Evolutionary conservation across 169 alveolate species (phyloP), one percentile per base, ranked within the genome.

Genomic region (Plasmodium blacklocki): DNA sequence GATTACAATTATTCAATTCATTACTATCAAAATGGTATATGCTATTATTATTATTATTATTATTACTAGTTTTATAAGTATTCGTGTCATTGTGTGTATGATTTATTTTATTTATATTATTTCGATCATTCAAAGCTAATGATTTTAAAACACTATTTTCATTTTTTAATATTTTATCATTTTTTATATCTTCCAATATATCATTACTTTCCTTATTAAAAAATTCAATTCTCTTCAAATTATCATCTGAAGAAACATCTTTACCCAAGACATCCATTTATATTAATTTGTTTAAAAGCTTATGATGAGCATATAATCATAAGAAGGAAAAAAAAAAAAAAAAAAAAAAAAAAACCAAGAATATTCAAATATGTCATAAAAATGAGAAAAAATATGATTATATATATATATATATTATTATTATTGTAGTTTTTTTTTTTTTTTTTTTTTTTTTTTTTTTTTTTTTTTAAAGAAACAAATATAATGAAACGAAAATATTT

Each of bases 251-350:
- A 19, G 76, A 26, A 39, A 52, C n/a, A 66, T 67, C 71, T 45
- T 66, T 78, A 23, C 71, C 66, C 54, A 78, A 64, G 56, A 54
- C 74, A 76, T 45, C 49, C 89, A 66, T 78, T 50, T 18, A 50
- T 39, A 26, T 23, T 39, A 39, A 39, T 39, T 39, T 39, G 47
- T 39, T 3, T 39, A 39, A 39, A 39, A 5, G 47, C 11, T 5
- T 39, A 39, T 39, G 11, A 39, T 39, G 9, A 39, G 47, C 47
- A 39, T 39, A 39, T 39, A 39, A 39, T 39, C 18, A 56, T 56
- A 14, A 56, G 23, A 56, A 56, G 15, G 2, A 56, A 56, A 56
- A 52, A 64, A 74, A 23, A 62, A 43, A 60, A 59, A 18, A 56
- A 12, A 56, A 56, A 56, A 18, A 12, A 18, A 56, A 56, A 56